Conservation (phyloP, 2,329 filamentous ascomycete species). For the Neonectria sp. region DNA sequence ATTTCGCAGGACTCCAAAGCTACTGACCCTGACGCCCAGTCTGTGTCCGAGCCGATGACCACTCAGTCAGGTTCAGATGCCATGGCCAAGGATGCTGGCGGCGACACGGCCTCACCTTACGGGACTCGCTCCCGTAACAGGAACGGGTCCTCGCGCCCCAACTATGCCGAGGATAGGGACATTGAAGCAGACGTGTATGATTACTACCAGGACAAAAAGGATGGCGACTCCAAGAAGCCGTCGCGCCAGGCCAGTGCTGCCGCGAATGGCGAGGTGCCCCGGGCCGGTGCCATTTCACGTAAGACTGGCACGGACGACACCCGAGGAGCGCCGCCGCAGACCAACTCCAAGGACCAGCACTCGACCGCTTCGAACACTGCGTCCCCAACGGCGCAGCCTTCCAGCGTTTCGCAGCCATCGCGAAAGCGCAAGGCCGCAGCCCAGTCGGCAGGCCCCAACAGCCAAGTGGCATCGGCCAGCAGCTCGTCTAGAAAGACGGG, state of each 20-base stretch:
- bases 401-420: constrained; percentile 64
- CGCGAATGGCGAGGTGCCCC: constrained; percentile 55
- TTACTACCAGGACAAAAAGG: constrained; percentile 69
- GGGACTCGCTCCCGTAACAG: constrained; percentile 96
- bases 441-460: constrained; percentile 45
- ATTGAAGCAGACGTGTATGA: constrained; percentile 90
- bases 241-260: constrained; percentile 62
- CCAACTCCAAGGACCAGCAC: constrained; percentile 56
- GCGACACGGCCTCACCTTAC: constrained; percentile 78
- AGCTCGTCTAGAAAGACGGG: constrained; percentile 42
- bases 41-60: constrained; percentile 59
- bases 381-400: constrained; percentile 64
- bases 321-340: constrained; percentile 54
- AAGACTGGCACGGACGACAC: constrained; percentile 59
- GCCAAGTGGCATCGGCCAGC: constrained; percentile 43
- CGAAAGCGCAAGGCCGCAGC: constrained; percentile 89
- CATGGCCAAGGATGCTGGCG: constrained; percentile 64
- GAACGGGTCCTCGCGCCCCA: constrained; percentile 83
- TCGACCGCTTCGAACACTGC: constrained; percentile 44
- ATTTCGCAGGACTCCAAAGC: constrained; percentile 53
- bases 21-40: constrained; percentile 53
- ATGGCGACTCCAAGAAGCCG: constrained; percentile 70
- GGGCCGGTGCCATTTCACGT: constrained; percentile 56
- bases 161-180: constrained; percentile 96
- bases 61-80: constrained; percentile 64